A percentile compares a stretch with the other conserved stretches of the same genome.
These are phyloP conservation scores for Fusarium palustre DNA, from an alignment of 2,329 filamentous ascomycete genomes.

Conservation along the genomic window DNA sequence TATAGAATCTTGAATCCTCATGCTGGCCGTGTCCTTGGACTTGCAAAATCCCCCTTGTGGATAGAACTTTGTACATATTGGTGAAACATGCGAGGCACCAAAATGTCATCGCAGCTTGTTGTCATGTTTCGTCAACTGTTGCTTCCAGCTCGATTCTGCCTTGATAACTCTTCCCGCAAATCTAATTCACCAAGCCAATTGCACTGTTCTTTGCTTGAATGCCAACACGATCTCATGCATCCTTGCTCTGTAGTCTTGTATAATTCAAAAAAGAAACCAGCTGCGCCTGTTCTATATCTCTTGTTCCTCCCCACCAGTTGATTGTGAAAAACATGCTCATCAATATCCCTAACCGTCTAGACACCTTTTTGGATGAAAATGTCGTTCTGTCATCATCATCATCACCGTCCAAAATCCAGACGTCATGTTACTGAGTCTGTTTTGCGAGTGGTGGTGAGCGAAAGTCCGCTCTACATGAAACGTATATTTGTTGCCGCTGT, in stretches of 20 bases:
- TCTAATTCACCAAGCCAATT: conserved; percentile 13
- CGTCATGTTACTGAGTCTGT: conserved; percentile 6
- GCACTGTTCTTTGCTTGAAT: conserved; percentile 18
- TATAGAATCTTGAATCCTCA: conserved; percentile 28
- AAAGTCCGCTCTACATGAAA: conserved; percentile 41
- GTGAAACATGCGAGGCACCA: neutral
- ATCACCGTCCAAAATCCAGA: conserved; percentile 27
- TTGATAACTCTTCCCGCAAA: conserved; percentile 21
- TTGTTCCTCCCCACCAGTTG: conserved; percentile 17
- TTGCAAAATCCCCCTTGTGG: conserved; percentile 11
- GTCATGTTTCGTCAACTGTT: conserved; percentile 13
- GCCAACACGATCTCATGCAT: conserved; percentile 16
- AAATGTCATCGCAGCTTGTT: conserved; percentile 3
- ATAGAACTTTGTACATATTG: conserved; percentile 12
- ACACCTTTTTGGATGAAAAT: conserved; percentile 38
- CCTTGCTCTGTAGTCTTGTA: conserved; percentile 25
- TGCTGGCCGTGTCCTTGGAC: conserved; percentile 26
- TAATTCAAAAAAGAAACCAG: conserved; percentile 39
- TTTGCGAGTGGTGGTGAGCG: conserved; percentile 31
- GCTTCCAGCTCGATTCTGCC: conserved; percentile 30
- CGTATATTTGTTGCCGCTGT: conserved; percentile 44
- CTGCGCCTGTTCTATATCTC: conserved; percentile 32
- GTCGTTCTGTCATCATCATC: conserved; percentile 44
- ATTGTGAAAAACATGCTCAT: conserved; percentile 30
- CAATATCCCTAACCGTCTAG: conserved; percentile 29